Evolutionary conservation across 164 flowering plant species (phyloP).

Genomic region (Sextonia rubra): DNA sequence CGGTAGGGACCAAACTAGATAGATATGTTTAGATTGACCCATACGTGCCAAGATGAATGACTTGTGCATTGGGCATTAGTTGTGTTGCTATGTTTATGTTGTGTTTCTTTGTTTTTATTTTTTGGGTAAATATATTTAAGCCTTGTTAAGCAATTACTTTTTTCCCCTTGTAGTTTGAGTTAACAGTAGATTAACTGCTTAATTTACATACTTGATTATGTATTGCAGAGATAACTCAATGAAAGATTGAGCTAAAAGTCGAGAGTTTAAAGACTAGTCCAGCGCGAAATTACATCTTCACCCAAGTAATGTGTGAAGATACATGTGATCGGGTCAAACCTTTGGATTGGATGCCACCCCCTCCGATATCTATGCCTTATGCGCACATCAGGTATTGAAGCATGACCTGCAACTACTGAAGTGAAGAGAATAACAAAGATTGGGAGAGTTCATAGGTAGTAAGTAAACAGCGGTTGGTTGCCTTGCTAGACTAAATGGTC

Average conservation of each 20-base stretch:
- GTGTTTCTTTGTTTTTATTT: too few species aligned
- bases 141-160: neutral
- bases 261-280: neutral
- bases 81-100: too few species aligned
- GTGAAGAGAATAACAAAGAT: too few species aligned
- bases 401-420: too few species aligned
- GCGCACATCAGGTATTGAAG: neutral
- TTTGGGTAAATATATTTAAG: constrained; percentile 20
- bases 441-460: too few species aligned
- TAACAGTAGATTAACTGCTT: neutral
- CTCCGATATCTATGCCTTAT: constrained; percentile 4
- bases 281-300: constrained; percentile 8
- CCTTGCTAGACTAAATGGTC: too few species aligned
- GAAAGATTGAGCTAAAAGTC: neutral
- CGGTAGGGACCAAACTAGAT: too few species aligned
- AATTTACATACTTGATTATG: neutral
- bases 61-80: too few species aligned
- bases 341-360: constrained; percentile 13
- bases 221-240: constrained; percentile 19
- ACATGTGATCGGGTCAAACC: constrained; percentile 6
- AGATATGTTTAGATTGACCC: too few species aligned
- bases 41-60: too few species aligned
- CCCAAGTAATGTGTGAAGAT: constrained; percentile 21
- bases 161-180: neutral
- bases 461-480: too few species aligned